Evolutionary conservation across 2,329 filamentous ascomycete species (phyloP), one percentile per base, ranked within the genome.

Genomic region (Trichoderma breve): DNA sequence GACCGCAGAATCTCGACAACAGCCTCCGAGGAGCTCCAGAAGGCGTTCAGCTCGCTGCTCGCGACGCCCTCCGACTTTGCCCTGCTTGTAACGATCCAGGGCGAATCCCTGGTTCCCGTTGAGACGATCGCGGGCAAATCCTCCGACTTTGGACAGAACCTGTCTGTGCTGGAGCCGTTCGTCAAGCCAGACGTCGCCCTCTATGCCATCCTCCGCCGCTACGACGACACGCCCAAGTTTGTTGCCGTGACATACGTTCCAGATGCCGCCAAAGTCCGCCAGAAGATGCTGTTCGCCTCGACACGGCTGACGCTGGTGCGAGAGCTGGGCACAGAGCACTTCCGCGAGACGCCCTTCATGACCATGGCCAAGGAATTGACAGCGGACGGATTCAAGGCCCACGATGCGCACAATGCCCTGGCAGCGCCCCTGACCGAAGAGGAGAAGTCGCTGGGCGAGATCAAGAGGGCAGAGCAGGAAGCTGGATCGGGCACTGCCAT

Each of bases 251-350:
- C 92, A 43, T 96, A 94, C 80, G 90, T 96, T 6, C 93, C 93
- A 30, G 92, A 95, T 81, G 79, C 88, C 1, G 93, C 93, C 51
- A 92, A 91, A 32, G 93, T 96, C 71, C 90, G 93, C 51, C 91
- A 94, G 80, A 96, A 96, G 86, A 96, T 93, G 91, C 87, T 96
- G 26, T 95, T 95, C 80, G 93, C 93, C 6, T 89, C 90, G 28
- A 95, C 93, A 32, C 88, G 92, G 11, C 84, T 95, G 76, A 93
- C 92, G 0, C 86, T 96, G 1, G 88, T 91, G 64, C 88, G 93
- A 55, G 92, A 95, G 82, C 85, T 96, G 11, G 93, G 93, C 60
- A 88, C 89, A 69, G 93, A 96, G 80, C 87, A 93, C 77, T 95
- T 96, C 82, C 85, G 91, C 66, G 92, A 95, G 79, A 92, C 89